Percentiles rank a stretch among this genome's conserved stretches.
Evolutionary conservation across 2,329 filamentous ascomycete species (phyloP).

Genomic region (Talaromyces albobiverticillius): DNA sequence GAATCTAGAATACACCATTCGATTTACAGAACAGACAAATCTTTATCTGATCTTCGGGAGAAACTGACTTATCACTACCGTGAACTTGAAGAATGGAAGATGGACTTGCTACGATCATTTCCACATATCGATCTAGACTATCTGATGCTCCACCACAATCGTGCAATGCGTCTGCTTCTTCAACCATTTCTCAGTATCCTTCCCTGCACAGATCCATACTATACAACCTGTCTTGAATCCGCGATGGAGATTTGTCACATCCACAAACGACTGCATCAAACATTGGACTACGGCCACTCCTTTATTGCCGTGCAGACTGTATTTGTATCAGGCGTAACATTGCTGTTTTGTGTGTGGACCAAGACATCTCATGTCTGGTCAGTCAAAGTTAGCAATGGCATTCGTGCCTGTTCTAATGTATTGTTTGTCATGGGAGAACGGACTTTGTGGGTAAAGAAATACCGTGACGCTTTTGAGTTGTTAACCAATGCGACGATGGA

Average conservation of each 20-base stretch:
- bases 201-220: slow-evolving; percentile 45
- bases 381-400: slow-evolving; percentile 46
- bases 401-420: slow-evolving; percentile 49
- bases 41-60: slow-evolving; percentile 40
- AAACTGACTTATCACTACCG: slow-evolving; percentile 48
- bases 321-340: slow-evolving; percentile 35
- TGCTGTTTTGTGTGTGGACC: slow-evolving; percentile 40
- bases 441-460: slow-evolving; percentile 47
- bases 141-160: slow-evolving; percentile 49
- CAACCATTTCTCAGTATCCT: slow-evolving; percentile 51
- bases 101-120: slow-evolving; percentile 31
- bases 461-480: slow-evolving; percentile 47
- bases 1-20: slow-evolving; percentile 53
- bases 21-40: slow-evolving; percentile 49
- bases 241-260: slow-evolving; percentile 36
- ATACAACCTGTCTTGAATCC: slow-evolving; percentile 38
- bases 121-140: slow-evolving; percentile 41
- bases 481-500: slow-evolving; percentile 48
- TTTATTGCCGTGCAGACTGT: slow-evolving; percentile 38
- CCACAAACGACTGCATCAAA: slow-evolving; percentile 36
- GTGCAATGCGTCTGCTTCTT: slow-evolving; percentile 48
- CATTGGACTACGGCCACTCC: slow-evolving; percentile 36
- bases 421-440: slow-evolving; percentile 51
- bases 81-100: slow-evolving; percentile 48
- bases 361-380: slow-evolving; percentile 46